These are phyloP conservation scores for Lasiosphaeria miniovina DNA, from an alignment of 495 filamentous ascomycete species.

Conservation along the genomic window DNA sequence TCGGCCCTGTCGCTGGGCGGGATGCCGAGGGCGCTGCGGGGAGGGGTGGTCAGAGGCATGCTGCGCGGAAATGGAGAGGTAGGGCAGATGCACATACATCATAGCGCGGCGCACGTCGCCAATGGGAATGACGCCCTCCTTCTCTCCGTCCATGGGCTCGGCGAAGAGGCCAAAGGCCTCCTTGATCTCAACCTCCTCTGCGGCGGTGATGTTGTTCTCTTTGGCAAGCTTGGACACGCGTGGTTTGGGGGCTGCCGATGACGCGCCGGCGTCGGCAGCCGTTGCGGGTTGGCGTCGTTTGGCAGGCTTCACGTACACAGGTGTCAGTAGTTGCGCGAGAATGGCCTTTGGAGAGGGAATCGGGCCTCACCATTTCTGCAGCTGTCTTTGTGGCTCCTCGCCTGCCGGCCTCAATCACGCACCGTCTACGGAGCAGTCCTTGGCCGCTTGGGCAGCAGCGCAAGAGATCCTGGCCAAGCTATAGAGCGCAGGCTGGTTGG, in stretches of 20 bases:
- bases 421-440: no score
- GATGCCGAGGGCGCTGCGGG: constrained; percentile 67
- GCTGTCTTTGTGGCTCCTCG: no score
- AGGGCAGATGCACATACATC: constrained; percentile 54
- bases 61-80: neutral
- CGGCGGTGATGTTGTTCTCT: constrained; percentile 76
- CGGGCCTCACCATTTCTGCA: no score
- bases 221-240: constrained; percentile 79
- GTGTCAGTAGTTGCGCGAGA: neutral
- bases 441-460: no score
- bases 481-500: no score
- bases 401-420: no score
- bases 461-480: no score
- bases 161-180: constrained; percentile 86
- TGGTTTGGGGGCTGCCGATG: constrained; percentile 24
- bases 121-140: constrained; percentile 70
- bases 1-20: constrained; percentile 60
- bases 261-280: constrained; percentile 21
- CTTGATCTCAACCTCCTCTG: constrained; percentile 83
- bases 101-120: constrained; percentile 78
- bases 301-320: constrained; percentile 29
- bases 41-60: constrained; percentile 2
- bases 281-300: constrained; percentile 37
- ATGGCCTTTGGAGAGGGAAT: no score
- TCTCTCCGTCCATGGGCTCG: constrained; percentile 62